Evolutionary conservation across 1,284 basidiomycete genomes (phyloP), one percentile per base, ranked within the genome.

Genomic region (Malassezia obtusa): DNA sequence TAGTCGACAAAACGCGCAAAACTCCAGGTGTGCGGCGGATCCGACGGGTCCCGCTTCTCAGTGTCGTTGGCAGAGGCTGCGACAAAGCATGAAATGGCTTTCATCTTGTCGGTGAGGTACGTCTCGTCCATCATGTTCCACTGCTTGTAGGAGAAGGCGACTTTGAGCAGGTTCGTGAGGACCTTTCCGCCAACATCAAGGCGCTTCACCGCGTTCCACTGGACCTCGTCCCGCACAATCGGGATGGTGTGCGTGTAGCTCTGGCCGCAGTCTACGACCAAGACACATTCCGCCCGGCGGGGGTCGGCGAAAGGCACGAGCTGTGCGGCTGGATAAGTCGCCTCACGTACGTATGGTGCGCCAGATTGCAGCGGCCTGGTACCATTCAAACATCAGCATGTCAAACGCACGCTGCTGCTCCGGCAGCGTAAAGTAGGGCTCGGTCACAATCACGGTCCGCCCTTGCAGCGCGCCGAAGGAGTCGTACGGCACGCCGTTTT

Each of bases 51-150:
- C 12, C 43, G 28, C n/a, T 14, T 14, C n/a, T 44, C 52, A 9
- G 31, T 38, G 32, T 19, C 62, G 24, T 24, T 30, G 1, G 12
- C 61, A 57, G 0, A 53, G 1, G 60, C 57, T 2, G 68, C 70
- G 48, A 94, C 85, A 74, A 86, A 95, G 74, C 87, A 88, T 71
- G 87, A 90, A 12, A 80, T 76, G 70, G 88, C 87, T 73, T 92
- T 90, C 64, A 90, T 84, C 60, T 86, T 81, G 76, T 90, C 89
- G 76, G 94, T 85, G 65, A 95, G 84, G 75, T 85, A 82, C 0
- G 87, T 89, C 76, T 94, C 86, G 70, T 95, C 89, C 82, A 90
- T 89, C 86, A 95, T 89, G 75, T 95, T 89, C 86, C 88, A 92
- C 69, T 96, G 91, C 28, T 89, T 83, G 75, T 88, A 95, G 11